Base-by-base conservation (phyloP, 75 land plant genomes). In the Selaginella moellendorffii region DNA sequence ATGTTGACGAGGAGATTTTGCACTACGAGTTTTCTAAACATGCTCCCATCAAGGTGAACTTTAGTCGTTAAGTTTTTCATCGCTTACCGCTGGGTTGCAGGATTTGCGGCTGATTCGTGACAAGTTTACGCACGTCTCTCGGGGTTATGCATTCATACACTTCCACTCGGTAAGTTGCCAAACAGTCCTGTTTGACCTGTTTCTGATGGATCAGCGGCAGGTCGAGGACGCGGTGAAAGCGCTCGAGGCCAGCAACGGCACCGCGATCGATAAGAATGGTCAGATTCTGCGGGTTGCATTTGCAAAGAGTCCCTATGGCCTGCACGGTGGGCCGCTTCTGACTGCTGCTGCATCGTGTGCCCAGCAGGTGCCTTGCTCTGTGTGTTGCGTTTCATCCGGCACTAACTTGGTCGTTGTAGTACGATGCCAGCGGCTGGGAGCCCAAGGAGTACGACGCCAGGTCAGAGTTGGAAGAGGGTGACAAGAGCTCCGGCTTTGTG, bases 201-300 rank as follows among this genome's bases (percentile, higher is more conserved):
- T 23, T 52, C 20, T n/a, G n/a, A n/a, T n/a, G n/a, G n/a, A n/a
- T n/a, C n/a, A 5, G 14, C 46, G 5, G 0, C 61, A 95, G 99
- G 92, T 95, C 60, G 88, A 86, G 53, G 99, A 90, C 84, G 99
- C 99, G 42, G 78, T 88, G 27, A 90, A 80, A 75, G 97, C 97
- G 53, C 74, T 95, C 51, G 99, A 82, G 66, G 81, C 88, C 71
- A 90, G 86, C 24, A 95, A 95, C 86, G 88, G 88, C n/a, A 84
- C 82, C 62, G 72, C 82, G 1, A 77, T 95, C 24, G 99, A 90
- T 69, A 90, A 81, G 67, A 90, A 86, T 84, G 99, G 99, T 1
- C 97, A 90, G 60, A 71, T 86, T 2, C 73, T 95, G 60, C 79
- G 97, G 26, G 99, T 95, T 14, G 91, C 99, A 18, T 95, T 80